Base-by-base conservation (phyloP, 2,329 filamentous ascomycete species). In the Scytalidium lignicola region DNA sequence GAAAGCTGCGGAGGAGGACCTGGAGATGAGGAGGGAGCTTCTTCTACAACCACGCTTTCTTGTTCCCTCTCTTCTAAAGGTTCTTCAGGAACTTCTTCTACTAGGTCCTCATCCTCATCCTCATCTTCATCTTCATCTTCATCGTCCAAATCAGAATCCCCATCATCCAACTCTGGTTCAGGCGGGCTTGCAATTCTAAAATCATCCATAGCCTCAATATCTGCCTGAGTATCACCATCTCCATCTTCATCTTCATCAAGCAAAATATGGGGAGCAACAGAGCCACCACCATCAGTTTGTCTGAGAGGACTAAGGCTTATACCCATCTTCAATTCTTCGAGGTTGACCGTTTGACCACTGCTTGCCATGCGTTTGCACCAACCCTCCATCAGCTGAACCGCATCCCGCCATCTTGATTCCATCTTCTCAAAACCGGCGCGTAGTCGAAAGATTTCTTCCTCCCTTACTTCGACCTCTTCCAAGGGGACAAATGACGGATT, bases 401-500 rank as follows among this genome's bases (percentile, higher is more conserved):
- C 89, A 63, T 97, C 92, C 56, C 83, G 85, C 90, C 93, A 96
- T 46, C 90, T 81, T 19, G 74, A 79, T 67, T 97, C 91, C 88
- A 97, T 96, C 68, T 87, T 90, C 65, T 95, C 88, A 86, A 92
- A 95, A 15, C 91, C 90, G 48, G 86, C 81, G 48, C 89, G 83
- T 43, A 99, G 74, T 46, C 88, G 80, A 46, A 79, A 77, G 55
- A 99, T 97, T 65, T 96, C 91, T 51, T 95, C 86, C 55, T 99
- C 92, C 48, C 92, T 83, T n/a, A 90, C 71, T 62, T 95, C 85
- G 2, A 99, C 90, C 66, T 97, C 93, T 60, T 97, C 93, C 19
- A 97, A 82, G 0, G 92, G 88, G 13, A 96, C 93, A 65, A 97
- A 99, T 2, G 91, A 95, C 1, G 93, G 93, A 62, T 97, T 97